Evolutionary conservation across 2,329 filamentous ascomycete genomes (phyloP), one percentile per base, ranked within the genome.

Genomic region (Colletotrichum sp.): DNA sequence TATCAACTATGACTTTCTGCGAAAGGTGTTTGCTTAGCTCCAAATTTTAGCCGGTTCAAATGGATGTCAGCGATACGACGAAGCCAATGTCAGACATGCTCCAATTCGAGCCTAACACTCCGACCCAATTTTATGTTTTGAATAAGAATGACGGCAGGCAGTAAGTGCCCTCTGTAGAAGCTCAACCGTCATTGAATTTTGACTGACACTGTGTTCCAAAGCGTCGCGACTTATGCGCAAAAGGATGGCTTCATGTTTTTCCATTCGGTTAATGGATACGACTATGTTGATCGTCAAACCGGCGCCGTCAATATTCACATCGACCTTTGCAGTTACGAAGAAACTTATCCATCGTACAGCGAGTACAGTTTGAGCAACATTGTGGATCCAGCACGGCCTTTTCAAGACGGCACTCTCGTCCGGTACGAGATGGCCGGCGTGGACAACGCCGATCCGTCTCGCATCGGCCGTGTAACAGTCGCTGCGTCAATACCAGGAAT

Each of bases 351-450:
- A 6, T 72, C 75, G n/a, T 79, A 79, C 64, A 49, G 34, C 9
- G 78, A 79, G 34, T 79, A 79, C 57, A 86, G 86, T 66, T 75
- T 87, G 70, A 82, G 82, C 78, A 80, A 82, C 71, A 78, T 81
- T 73, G 72, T 63, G n/a, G 71, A 72, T 15, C 71, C 64, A 5
- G 64, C 64, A 8, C 26, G 71, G 6, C 71, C 64, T 7, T 69
- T 65, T 21, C 71, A 72, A 8, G 24, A 72, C 34, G 71, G 64
- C 4, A 69, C 75, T 13, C 72, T 79, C 18, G 67, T 75, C 21
- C 74, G 78, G n/a, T 79, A 78, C 59, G 69, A 78, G 44, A 64
- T 79, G 7, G 65, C 62, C 7, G 69, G 24, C n/a, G 78, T 76
- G 10, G 44, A 71, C 6, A 32, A 15, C 7, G 39, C 66, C 28